These are phyloP conservation scores for Apophysomyces variabilis DNA, from an alignment of 371 early-diverging fungal species.

Conservation along the genomic window DNA sequence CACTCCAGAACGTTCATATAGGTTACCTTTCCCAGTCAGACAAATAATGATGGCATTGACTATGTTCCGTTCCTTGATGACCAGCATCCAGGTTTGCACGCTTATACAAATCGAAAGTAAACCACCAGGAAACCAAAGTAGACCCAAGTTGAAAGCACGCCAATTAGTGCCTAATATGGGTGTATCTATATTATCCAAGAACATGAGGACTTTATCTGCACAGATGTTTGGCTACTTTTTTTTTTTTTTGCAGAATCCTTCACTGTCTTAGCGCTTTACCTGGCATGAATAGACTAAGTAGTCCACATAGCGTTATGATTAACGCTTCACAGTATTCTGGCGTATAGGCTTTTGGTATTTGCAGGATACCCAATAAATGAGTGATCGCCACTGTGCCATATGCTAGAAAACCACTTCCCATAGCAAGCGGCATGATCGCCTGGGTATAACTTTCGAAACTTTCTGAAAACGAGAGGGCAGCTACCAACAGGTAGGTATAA, in stretches of 20 bases:
- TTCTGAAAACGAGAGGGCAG: conserved; percentile 35
- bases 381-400: conserved; percentile 41
- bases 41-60: conserved; percentile 29
- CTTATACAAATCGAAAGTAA: conserved; percentile 27
- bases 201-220: too few species aligned
- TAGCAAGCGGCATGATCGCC: conserved; percentile 38
- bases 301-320: conserved; percentile 44
- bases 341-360: conserved; percentile 43
- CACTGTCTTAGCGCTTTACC: conserved; percentile 15
- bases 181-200: conserved; percentile 15
- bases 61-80: conserved; percentile 30
- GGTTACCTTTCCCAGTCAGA: conserved; percentile 30
- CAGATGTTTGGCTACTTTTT: too few species aligned
- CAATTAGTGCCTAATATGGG: conserved; percentile 28
- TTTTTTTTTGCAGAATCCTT: background rate
- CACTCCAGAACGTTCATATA: background rate
- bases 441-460: conserved; percentile 27
- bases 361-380: conserved; percentile 40
- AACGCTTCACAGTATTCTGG: conserved; percentile 54
- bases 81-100: conserved; percentile 32
- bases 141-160: conserved; percentile 29
- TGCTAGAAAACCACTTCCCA: conserved; percentile 46
- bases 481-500: conserved; percentile 31
- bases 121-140: conserved; percentile 37
- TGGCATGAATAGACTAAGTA: conserved; percentile 24